These are phyloP conservation scores for Saccharomyces pastorianus DNA, from an alignment of 1,139 yeast species.

Conservation along the genomic window DNA sequence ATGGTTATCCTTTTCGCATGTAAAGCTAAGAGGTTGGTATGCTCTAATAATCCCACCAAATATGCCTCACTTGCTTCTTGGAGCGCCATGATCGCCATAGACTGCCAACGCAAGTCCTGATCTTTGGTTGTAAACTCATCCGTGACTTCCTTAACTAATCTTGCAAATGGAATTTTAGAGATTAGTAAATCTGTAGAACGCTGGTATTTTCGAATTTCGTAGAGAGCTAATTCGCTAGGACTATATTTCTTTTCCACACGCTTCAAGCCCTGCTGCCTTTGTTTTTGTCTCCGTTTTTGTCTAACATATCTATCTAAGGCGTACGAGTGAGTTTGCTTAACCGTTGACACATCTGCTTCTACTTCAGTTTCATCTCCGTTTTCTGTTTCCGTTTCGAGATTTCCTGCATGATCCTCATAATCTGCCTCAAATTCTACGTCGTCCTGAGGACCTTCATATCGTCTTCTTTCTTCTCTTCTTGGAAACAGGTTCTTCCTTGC, in stretches of 20 bases:
- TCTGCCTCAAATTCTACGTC: neutral
- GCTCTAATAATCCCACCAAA: conserved; percentile 76
- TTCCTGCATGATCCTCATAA: neutral
- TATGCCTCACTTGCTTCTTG: conserved; percentile 94
- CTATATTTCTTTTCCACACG: conserved; percentile 43
- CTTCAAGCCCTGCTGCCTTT: conserved; percentile 1
- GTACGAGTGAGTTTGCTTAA: neutral
- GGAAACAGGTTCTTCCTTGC: conserved; percentile 23
- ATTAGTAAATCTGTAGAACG: conserved; percentile 68
- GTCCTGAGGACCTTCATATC: conserved; percentile 11
- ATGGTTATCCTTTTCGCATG: conserved; percentile 93
- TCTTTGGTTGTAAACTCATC: conserved; percentile 47
- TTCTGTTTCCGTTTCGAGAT: neutral
- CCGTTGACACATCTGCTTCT: neutral
- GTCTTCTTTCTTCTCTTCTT: conserved; percentile 17
- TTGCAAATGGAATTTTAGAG: conserved; percentile 84
- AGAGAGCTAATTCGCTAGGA: conserved; percentile 68
- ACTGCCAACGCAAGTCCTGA: conserved; percentile 76
- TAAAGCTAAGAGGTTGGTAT: conserved; percentile 81
- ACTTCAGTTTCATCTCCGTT: neutral
- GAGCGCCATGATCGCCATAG: conserved; percentile 79
- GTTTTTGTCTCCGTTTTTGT: conserved; percentile 2
- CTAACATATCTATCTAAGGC: conserved; percentile 5
- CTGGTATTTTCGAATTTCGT: conserved; percentile 76
- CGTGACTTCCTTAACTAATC: conserved; percentile 72